Conservation (phyloP, 768 basidiomycete genomes). For the Tricholomella constricta region DNA sequence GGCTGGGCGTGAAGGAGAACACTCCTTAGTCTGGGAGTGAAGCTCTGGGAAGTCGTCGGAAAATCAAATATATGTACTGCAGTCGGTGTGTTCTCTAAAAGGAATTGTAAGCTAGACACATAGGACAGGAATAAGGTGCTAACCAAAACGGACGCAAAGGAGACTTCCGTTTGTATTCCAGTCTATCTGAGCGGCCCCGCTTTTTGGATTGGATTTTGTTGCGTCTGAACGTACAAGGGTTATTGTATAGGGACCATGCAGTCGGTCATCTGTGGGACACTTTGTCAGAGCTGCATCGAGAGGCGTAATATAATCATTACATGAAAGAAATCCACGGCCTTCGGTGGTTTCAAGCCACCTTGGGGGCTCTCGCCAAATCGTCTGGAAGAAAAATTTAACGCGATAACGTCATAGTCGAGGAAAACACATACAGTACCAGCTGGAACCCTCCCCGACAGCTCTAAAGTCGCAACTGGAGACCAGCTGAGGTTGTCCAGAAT, state of each 20-base stretch:
- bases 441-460: slow-evolving; percentile 60
- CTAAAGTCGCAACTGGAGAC: slow-evolving; percentile 65
- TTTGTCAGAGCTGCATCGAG: neutral
- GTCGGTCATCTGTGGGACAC: slow-evolving; percentile 56
- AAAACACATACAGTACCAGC: slow-evolving; percentile 50
- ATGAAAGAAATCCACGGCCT: slow-evolving; percentile 86
- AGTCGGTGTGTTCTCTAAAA: slow-evolving; percentile 61
- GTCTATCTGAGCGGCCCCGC: slow-evolving; percentile 70
- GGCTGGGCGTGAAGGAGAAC: slow-evolving; percentile 67
- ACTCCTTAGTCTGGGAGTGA: slow-evolving; percentile 61
- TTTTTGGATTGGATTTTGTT: slow-evolving; percentile 64
- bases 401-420: neutral
- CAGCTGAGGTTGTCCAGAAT: slow-evolving; percentile 77
- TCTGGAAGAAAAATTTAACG: slow-evolving; percentile 41
- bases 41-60: slow-evolving; percentile 57
- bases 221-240: slow-evolving; percentile 52
- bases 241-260: slow-evolving; percentile 58
- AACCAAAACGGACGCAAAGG: slow-evolving; percentile 75
- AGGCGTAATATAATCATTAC: slow-evolving; percentile 39
- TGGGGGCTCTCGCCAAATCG: slow-evolving; percentile 81
- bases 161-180: slow-evolving; percentile 81
- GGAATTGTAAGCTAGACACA: slow-evolving; percentile 1
- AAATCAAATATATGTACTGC: slow-evolving; percentile 74
- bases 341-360: slow-evolving; percentile 85
- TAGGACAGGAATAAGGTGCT: slow-evolving; percentile 10